Conservation (phyloP, 2,329 filamentous ascomycete genomes). For the Sphaerulina vaccinii region DNA sequence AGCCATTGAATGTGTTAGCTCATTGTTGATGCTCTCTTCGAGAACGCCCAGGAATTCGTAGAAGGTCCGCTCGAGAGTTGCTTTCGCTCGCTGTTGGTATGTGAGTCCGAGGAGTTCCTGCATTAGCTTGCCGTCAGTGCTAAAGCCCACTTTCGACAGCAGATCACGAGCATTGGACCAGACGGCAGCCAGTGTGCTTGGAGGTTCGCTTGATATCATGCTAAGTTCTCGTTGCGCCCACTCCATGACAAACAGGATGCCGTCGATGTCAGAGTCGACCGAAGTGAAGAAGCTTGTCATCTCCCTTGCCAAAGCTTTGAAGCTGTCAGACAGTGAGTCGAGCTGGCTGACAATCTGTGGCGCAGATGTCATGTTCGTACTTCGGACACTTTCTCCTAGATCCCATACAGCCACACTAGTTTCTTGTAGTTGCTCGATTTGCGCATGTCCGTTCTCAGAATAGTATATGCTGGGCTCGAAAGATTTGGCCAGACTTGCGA, state of each 20-base stretch:
- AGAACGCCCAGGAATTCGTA: constrained; percentile 82
- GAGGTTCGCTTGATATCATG: constrained; percentile 62
- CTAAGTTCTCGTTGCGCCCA: constrained; percentile 86
- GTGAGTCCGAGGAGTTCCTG: constrained; percentile 71
- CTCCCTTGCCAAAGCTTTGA: constrained; percentile 81
- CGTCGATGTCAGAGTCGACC: constrained; percentile 89
- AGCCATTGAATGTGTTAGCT: constrained; percentile 74
- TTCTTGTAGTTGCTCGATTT: constrained; percentile 84
- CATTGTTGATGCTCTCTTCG: constrained; percentile 83
- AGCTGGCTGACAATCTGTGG: constrained; percentile 81
- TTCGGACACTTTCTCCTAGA: constrained; percentile 82
- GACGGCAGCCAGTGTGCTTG: constrained; percentile 65
- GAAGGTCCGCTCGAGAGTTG: constrained; percentile 81
- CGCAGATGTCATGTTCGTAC: constrained; percentile 86
- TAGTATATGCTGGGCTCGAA: constrained; percentile 96
- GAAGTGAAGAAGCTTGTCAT: constrained; percentile 90
- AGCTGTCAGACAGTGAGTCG: constrained; percentile 78
- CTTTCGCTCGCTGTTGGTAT: constrained; percentile 74
- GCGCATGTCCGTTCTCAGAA: constrained; percentile 81
- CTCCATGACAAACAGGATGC: constrained; percentile 92
- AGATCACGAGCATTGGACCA: constrained; percentile 83
- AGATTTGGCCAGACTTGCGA: constrained; percentile 82
- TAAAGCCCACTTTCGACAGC: constrained; percentile 60
- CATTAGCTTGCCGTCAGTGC: constrained; percentile 25
- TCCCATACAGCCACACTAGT: constrained; percentile 95